phyloP scores from a whole-genome alignment of 768 basidiomycete genomes.

The Hericium erinaceus region DNA sequence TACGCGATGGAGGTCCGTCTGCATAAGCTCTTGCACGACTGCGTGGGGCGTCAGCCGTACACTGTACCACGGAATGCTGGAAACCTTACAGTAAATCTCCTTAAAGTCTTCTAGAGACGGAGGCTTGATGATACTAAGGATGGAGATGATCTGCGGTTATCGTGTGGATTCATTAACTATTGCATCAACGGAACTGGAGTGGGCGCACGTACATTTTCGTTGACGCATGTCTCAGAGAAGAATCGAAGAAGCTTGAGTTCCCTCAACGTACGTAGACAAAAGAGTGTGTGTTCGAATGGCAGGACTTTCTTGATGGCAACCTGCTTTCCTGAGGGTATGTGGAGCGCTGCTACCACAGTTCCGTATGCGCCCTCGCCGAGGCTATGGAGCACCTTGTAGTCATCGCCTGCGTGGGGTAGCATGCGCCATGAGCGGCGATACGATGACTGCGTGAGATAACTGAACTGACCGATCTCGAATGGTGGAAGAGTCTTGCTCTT shows the following conservation, averaged over 20 bases:
- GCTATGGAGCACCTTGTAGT: constrained; percentile 64
- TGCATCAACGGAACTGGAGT: constrained; percentile 2
- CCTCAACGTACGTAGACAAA: constrained; percentile 80
- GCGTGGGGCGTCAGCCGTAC: constrained; percentile 4
- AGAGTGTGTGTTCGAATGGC: constrained; percentile 90
- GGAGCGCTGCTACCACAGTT: constrained; percentile 81
- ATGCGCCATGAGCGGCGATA: neutral
- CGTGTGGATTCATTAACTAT: neutral
- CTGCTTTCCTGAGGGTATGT: constrained; percentile 70
- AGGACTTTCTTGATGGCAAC: constrained; percentile 96
- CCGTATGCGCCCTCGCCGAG: constrained; percentile 88
- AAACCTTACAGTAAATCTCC: constrained; percentile 69
- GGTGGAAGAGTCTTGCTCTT: constrained; percentile 57
- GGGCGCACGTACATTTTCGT: constrained; percentile 55
- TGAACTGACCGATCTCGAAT: constrained; percentile 53
- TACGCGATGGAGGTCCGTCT: constrained; percentile 85
- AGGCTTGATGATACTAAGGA: constrained; percentile 86
- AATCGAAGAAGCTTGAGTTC: constrained; percentile 88
- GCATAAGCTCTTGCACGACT: constrained; percentile 86
- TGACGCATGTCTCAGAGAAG: constrained; percentile 70
- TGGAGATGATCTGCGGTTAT: constrained; percentile 68
- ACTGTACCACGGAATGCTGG: neutral
- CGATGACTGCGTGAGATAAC: neutral
- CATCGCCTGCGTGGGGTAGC: constrained; percentile 40
- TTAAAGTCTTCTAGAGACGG: constrained; percentile 65